These are phyloP conservation scores for Ceratocystis albifundus DNA, from an alignment of 2,329 filamentous ascomycete genomes.

Conservation along the genomic window DNA sequence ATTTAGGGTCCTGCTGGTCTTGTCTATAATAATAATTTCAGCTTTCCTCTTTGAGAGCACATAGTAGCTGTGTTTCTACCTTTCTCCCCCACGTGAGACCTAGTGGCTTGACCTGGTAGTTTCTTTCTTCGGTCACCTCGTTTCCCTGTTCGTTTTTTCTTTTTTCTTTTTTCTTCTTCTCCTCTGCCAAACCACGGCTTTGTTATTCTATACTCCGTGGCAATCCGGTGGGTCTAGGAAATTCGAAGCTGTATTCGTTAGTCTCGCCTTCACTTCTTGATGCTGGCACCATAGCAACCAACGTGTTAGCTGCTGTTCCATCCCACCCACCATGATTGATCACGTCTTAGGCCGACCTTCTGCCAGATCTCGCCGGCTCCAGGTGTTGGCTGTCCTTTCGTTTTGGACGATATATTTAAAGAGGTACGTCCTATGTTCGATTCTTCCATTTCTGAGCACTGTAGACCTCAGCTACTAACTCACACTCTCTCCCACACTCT, in stretches of 20 bases:
- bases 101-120: neutral
- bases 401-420: slow-evolving; percentile 84
- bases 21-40: neutral
- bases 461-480: neutral
- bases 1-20: neutral
- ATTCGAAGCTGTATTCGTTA: neutral
- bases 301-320: neutral
- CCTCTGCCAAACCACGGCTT: neutral
- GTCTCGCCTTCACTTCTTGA: neutral
- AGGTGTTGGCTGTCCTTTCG: slow-evolving; percentile 79
- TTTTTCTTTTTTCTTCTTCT: neutral
- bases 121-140: too few relatives aligned
- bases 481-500: neutral
- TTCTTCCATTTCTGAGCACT: too few relatives aligned
- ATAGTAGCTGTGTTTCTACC: neutral
- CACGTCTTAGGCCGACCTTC: slow-evolving; percentile 88
- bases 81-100: slow-evolving; percentile 3
- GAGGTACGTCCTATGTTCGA: slow-evolving; percentile 40
- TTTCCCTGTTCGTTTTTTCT: neutral
- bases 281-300: neutral
- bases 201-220: neutral
- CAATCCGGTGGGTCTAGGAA: neutral
- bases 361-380: slow-evolving; percentile 78
- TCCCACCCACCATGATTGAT: slow-evolving; percentile 48
- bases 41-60: neutral